Base-by-base conservation (phyloP, 805 yeast species). In the Candida easanensis region DNA sequence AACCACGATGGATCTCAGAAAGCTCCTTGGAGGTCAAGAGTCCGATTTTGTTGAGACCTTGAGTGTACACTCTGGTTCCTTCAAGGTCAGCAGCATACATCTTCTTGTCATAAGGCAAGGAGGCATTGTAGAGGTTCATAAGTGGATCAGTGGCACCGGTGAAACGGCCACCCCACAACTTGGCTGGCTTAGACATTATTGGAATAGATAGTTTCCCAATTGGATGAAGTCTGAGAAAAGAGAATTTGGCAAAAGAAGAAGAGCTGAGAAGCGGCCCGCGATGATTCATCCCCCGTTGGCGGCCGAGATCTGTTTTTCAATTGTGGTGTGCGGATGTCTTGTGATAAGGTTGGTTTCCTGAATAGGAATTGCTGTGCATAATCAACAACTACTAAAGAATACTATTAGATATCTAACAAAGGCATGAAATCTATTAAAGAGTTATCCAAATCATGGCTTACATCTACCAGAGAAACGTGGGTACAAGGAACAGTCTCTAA, bases 391-490 rank as follows among this genome's bases (percentile, higher is more conserved):
- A 26, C n/a, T 13, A 26, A 26, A 26, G 30, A 26, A 26, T 10
- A 7, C 10, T n/a, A n/a, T n/a, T 10, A 8, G 25, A 22, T 22
- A 22, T 22, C 7, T 10, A 8, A 22, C 25, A 22, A 22, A 8
- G 10, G 7, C 25, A 22, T 10, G 25, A 22, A 22, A 7, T n/a
- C n/a, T n/a, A n/a, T n/a, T n/a, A n/a, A n/a, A n/a, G n/a, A n/a
- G n/a, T n/a, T n/a, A n/a, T n/a, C 25, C 25, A 22, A 21, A 6
- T 58, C 69, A 91, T 71, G 99, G 99, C 71, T 81, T 88, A 75
- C 98, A 91, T 76, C 99, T 84, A 50, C 98, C 99, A 43, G 95
- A 76, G 76, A 88, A 93, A 71, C 99, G 87, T 54, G 99, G 99
- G 68, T 91, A 93, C 68, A 95, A 75, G 23, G 96, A 85, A 69